Evolutionary conservation across 768 basidiomycete species (phyloP), one percentile per base, ranked within the genome.

Genomic region (Suillus lakei): DNA sequence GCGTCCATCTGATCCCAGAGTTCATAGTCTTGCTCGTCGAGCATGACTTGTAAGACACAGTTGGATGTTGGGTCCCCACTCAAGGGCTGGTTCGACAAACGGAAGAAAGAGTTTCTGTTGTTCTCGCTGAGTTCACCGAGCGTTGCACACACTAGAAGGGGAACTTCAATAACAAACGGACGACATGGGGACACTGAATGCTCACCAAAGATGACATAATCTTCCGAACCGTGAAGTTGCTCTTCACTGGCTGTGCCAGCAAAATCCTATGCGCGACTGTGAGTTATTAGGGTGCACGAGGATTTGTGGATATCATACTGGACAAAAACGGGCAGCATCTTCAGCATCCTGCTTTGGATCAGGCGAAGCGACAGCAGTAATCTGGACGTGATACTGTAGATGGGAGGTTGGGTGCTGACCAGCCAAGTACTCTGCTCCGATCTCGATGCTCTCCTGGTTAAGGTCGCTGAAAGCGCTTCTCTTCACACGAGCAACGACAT

Each of bases 241-340:
- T 64, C 64, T 23, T 46, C 23, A 10, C 43, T 71, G 9, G 70
- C 63, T 26, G 70, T 64, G n/a, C 66, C 61, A 21, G 62, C 67
- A 53, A 60, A 70, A 54, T 70, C 66, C 44, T 46, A n/a, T n/a
- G 21, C 4, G 44, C n/a, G 10, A 23, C 3, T 12, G 23, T 46
- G n/a, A n/a, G 44, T 46, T n/a, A 23, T 21, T 46, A 46, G 9
- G 10, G 23, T 46, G 44, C n/a, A 46, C n/a, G 18, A 10, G 43
- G n/a, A 8, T 4, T 4, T 9, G 43, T 44, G 21, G n/a, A 23
- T 46, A 10, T 4, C 44, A 46, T 46, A 46, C 44, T 0, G 69
- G 70, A 46, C 64, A 71, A 23, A 70, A 56, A 12, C 70, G 62
- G 21, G 66, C 63, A 56, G 62, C 67, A 34, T 70, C 70, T 9